Percentiles rank a stretch among this genome's conserved stretches.
phyloP scores from a whole-genome alignment of 225 moss, liverwort and hornwort species.

The Thuidium tamariscinum region DNA sequence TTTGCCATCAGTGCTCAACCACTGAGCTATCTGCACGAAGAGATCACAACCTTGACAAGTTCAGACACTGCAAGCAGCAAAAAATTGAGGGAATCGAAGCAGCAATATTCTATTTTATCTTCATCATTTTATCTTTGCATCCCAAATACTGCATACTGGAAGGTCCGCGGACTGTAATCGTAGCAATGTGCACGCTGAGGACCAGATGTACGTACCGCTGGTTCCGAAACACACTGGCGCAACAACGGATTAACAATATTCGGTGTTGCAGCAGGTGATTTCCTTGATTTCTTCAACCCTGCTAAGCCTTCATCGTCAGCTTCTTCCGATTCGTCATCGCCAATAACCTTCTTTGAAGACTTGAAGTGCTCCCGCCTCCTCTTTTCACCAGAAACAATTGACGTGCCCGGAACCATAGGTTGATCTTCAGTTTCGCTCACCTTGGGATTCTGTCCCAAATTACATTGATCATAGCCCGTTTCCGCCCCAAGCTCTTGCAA shows the following conservation, averaged over 20 bases:
- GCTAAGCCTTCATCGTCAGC: background rate
- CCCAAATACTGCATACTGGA: background rate
- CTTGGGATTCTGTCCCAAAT: background rate
- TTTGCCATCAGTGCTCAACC: slow-evolving; percentile 2
- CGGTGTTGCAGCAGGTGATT: background rate
- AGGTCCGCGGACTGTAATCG: background rate
- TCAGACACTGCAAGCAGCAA: background rate
- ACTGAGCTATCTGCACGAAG: background rate
- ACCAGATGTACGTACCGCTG: background rate
- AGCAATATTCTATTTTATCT: background rate
- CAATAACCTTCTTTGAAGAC: background rate
- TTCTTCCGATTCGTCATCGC: background rate
- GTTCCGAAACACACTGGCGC: background rate
- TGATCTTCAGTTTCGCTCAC: background rate
- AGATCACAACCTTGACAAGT: background rate
- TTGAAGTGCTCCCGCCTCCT: slow-evolving; percentile 6
- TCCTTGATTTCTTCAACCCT: slow-evolving; percentile 3
- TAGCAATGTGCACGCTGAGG: background rate
- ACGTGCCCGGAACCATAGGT: background rate
- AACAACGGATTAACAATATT: background rate
- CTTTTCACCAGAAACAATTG: background rate
- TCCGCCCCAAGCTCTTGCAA: background rate
- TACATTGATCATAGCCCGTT: background rate
- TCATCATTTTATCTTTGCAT: background rate
- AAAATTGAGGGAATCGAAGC: background rate